Evolutionary conservation across 176 grass and related monocot species (phyloP).

Genomic region (Panicum miliaceum): DNA sequence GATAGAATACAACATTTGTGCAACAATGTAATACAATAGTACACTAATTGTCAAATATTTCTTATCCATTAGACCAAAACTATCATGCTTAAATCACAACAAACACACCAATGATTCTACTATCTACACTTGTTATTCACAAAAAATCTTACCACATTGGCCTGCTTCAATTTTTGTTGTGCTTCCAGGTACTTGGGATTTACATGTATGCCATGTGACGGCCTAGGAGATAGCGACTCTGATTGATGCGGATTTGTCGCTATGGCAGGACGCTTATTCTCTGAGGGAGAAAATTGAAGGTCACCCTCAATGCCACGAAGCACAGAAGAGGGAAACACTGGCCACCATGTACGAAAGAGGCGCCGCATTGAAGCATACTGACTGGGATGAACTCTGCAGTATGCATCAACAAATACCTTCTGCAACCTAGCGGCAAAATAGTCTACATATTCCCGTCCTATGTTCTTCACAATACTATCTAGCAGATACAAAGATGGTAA

Average conservation of each 20-base stretch:
- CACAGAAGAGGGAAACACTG: slow-evolving; percentile 75
- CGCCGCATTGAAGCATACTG: slow-evolving; percentile 80
- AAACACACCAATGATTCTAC: slow-evolving; percentile 12
- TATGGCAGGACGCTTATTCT: slow-evolving; percentile 43
- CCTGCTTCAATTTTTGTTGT: slow-evolving; percentile 62
- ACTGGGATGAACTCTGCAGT: slow-evolving; percentile 69
- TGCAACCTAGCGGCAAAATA: slow-evolving; percentile 78
- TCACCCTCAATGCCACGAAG: slow-evolving; percentile 77
- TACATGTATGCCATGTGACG: slow-evolving; percentile 85
- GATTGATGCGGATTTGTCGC: slow-evolving; percentile 47
- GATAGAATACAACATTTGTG: not conserved
- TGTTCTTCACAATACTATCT: slow-evolving; percentile 99
- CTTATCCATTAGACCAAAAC: not conserved
- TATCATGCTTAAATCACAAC: not conserved
- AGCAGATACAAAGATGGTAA: slow-evolving; percentile 94
- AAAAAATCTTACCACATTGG: slow-evolving; percentile 49
- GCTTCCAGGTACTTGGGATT: slow-evolving; percentile 87
- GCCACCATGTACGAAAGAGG: slow-evolving; percentile 90
- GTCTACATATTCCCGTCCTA: slow-evolving; percentile 74
- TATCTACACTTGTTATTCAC: slow-evolving; percentile 29
- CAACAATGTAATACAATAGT: not conserved
- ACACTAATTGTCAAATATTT: not conserved
- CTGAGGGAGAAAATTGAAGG: slow-evolving; percentile 83
- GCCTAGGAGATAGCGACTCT: slow-evolving; percentile 65
- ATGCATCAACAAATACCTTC: slow-evolving; percentile 85